Evolutionary conservation across 1,139 yeast species (phyloP).

Genomic region (Taphrina confusa): DNA sequence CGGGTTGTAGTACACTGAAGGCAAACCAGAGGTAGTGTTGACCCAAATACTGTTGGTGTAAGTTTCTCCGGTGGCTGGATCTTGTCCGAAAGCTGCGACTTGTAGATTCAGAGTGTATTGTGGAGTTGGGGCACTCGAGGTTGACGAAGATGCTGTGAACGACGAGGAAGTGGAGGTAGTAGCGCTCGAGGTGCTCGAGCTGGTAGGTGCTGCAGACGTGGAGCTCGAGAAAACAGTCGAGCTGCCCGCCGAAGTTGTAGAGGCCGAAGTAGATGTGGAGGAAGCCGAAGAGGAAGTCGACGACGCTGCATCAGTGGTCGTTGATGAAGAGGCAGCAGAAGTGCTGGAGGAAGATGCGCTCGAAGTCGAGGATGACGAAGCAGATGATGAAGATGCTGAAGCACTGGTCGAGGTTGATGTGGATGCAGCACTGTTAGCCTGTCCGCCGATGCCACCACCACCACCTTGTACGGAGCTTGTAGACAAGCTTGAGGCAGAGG

Average conservation of each 20-base stretch:
- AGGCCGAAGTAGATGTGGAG: background rate
- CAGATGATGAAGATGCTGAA: background rate
- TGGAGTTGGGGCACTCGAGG: background rate
- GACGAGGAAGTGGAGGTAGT: background rate
- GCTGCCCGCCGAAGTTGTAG: background rate
- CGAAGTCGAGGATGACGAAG: background rate
- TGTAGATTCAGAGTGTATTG: background rate
- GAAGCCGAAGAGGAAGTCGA: background rate
- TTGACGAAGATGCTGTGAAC: background rate
- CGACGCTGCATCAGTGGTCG: background rate
- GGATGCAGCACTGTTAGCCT: background rate
- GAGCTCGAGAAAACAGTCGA: background rate
- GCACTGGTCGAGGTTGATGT: background rate
- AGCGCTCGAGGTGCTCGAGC: too few relatives aligned
- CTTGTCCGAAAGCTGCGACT: background rate
- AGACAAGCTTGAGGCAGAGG: background rate
- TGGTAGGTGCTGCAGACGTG: background rate
- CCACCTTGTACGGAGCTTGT: background rate
- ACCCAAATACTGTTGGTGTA: background rate
- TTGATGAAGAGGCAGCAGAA: constrained; percentile 2
- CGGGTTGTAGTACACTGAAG: background rate
- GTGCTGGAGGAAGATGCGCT: background rate
- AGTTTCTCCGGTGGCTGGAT: background rate
- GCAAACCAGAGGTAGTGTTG: background rate
- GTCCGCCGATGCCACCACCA: constrained; percentile 1